Conservation (phyloP, 2,329 filamentous ascomycete species). For the Rutstroemia sp. region DNA sequence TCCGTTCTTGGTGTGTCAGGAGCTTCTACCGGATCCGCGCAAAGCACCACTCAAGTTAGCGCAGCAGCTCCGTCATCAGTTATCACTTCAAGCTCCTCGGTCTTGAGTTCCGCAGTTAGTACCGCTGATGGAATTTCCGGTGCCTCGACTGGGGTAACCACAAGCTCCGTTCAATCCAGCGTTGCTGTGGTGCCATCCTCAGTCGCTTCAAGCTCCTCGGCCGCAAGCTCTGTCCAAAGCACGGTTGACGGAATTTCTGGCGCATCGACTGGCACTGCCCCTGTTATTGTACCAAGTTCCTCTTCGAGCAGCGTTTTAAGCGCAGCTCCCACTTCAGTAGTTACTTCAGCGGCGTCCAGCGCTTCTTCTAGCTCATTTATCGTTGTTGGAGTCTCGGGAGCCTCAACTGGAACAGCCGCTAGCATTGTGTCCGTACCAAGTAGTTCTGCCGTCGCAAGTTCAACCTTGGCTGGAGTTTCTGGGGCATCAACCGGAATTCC, state of each 20-base stretch:
- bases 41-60: not conserved
- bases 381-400: not conserved
- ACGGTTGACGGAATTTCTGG: not conserved
- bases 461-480: not conserved
- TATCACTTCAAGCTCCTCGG: not conserved
- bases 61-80: not conserved
- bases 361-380: not conserved
- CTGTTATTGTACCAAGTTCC: slow-evolving; percentile 5
- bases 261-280: slow-evolving; percentile 9
- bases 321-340: not conserved
- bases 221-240: not conserved
- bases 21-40: not conserved
- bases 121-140: not conserved
- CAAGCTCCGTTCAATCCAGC: not conserved
- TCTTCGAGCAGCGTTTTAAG: not conserved
- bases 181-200: not conserved
- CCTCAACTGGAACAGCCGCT: not conserved
- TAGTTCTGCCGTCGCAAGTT: not conserved
- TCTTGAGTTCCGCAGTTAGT: too few species aligned
- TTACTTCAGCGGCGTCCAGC: slow-evolving; percentile 1
- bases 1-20: not conserved
- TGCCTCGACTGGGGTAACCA: not conserved
- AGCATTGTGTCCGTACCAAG: not conserved
- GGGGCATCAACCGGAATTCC: not conserved
- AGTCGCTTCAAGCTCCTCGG: not conserved